Base-by-base conservation (phyloP, 192 early-diverging fungal genomes). In the Rhizophagus sp. region DNA sequence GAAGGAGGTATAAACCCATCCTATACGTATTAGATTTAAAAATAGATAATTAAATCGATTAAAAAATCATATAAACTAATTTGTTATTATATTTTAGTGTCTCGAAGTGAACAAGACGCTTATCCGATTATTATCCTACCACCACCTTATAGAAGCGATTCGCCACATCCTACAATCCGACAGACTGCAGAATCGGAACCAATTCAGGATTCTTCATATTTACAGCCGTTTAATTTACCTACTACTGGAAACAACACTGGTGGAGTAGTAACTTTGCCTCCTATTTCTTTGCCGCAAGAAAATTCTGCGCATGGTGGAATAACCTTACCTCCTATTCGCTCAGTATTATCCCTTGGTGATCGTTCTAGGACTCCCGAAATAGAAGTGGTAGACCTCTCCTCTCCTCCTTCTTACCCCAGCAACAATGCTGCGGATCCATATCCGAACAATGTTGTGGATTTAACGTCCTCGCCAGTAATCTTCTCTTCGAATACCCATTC, bases 231-330 rank as follows among this genome's bases (percentile, higher is more conserved):
- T 19, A 52, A 52, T 57, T 57, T 57, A 17, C 52, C 52, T 57
- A 57, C 13, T 57, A 57, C 52, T 22, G 52, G 17, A 57, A 22
- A 57, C 52, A 57, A 57, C 63, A 64, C 65, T 39, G 67, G 33
- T 69, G 67, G 67, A 36, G 33, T 36, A 67, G 11, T 47, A 57
- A 22, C 17, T 69, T 36, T 69, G 34, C 67, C 33, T 69, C 67
- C 67, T 69, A 69, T 69, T 36, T 69, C 30, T 36, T 39, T 33
- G 27, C 67, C 67, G 34, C 19, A 69, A 30, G 67, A 69, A 69
- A 33, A 36, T 36, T 69, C 67, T 69, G 11, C 67, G 19, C 27
- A 69, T 69, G 33, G 67, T 69, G 67, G 67, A 69, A 69, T 69
- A 69, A 69, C 67, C 3, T 69, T 69, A 39, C 67, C 67, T 41